Conservation (phyloP, 2,329 filamentous ascomycete genomes). For the Penicillium paneum region DNA sequence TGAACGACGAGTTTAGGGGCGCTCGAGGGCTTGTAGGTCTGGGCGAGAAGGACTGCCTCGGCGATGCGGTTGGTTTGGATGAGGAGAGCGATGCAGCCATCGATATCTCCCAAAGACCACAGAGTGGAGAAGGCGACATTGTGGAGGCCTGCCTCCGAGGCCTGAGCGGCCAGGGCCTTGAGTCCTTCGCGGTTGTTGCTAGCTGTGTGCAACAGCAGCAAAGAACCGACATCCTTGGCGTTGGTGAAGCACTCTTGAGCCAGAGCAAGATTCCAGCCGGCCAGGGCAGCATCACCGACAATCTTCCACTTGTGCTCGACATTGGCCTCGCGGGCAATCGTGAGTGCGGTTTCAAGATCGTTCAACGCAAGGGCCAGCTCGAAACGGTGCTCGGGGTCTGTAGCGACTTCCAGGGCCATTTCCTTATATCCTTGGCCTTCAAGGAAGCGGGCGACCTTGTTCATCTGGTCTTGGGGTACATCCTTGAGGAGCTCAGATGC, state of each 20-base stretch:
- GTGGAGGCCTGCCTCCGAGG: conserved; percentile 72
- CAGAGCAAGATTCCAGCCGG: conserved; percentile 79
- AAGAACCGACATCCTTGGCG: conserved; percentile 83
- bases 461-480: conserved; percentile 89
- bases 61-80: conserved; percentile 73
- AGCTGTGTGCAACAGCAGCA: conserved; percentile 84
- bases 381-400: conserved; percentile 93
- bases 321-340: conserved; percentile 77
- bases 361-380: conserved; percentile 81
- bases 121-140: conserved; percentile 90
- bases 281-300: conserved; percentile 85
- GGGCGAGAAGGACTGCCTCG: conserved; percentile 86
- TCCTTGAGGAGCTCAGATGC: conserved; percentile 79
- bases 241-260: conserved; percentile 91
- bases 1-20: conserved; percentile 64
- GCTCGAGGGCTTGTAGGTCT: conserved; percentile 88
- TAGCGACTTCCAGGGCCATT: conserved; percentile 87
- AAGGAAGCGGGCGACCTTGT: conserved; percentile 96
- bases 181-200: conserved; percentile 77
- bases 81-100: conserved; percentile 76
- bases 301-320: conserved; percentile 98
- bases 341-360: conserved; percentile 78
- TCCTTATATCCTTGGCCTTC: conserved; percentile 98
- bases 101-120: conserved; percentile 81
- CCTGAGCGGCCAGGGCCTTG: conserved; percentile 67